phyloP scores from a whole-genome alignment of 345 rosid species.

The Heritiera littoralis region DNA sequence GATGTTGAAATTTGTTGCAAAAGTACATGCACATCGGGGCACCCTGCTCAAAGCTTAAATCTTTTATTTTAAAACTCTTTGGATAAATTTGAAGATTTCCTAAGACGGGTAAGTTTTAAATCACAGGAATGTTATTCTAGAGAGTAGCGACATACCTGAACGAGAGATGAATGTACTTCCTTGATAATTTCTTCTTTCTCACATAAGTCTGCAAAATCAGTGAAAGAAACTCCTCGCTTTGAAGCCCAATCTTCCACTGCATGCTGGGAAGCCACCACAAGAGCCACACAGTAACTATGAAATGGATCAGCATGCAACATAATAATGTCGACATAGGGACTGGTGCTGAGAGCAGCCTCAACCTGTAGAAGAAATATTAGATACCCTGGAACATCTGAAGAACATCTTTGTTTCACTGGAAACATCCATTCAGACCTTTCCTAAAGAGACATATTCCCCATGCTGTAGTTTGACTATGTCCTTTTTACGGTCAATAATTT shows the following conservation, averaged over 20 bases:
- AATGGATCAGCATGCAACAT: conserved; percentile 96
- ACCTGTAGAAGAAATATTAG: conserved; percentile 54
- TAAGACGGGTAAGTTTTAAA: background rate
- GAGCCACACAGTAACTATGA: conserved; percentile 87
- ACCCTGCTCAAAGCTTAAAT: background rate
- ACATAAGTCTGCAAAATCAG: conserved; percentile 63
- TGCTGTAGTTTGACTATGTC: conserved; percentile 99
- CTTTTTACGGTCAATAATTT: conserved; percentile 94
- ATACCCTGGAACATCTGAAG: conserved; percentile 8
- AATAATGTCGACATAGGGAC: conserved; percentile 76
- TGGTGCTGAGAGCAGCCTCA: conserved; percentile 76
- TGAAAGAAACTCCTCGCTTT: conserved; percentile 53
- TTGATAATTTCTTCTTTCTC: conserved; percentile 56
- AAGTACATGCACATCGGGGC: background rate
- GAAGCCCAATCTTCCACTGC: conserved; percentile 82
- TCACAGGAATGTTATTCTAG: background rate
- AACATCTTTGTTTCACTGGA: conserved; percentile 7
- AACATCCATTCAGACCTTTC: conserved; percentile 62
- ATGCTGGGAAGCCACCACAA: conserved; percentile 70
- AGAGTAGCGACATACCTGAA: conserved; percentile 50
- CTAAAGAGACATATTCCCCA: conserved; percentile 96
- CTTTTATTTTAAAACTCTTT: background rate
- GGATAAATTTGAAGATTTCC: conserved; percentile 3
- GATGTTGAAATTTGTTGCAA: background rate
- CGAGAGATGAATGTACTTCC: conserved; percentile 81